Evolutionary conservation across 2,329 filamentous ascomycete genomes (phyloP), one percentile per base, ranked within the genome.

Genomic region (Trichoderma polysporum): DNA sequence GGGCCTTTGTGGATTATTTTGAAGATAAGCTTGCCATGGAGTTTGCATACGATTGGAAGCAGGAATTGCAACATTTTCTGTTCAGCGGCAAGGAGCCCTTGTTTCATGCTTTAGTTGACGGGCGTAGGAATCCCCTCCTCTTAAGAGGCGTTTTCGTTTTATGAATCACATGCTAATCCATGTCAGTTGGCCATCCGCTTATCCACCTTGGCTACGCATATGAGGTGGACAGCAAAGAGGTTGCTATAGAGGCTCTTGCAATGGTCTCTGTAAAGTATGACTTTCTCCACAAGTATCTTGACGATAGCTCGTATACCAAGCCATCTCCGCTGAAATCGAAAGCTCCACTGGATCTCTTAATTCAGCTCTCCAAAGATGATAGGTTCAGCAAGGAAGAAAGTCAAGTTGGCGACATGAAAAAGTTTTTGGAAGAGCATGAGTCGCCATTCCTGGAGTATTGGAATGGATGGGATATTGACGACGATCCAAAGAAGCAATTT

Each of bases 191-290:
- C 19, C 92, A 97, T 73, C 92, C 94, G 1, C 82, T 98, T n/a
- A 95, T 98, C 67, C 95, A 98, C 74, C 85, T 99, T 2, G 94
- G 89, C n/a, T 97, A 97, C 76, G 95, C 93, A 10, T 94, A 91
- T 75, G 94, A 99, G 80, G 84, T 98, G 73, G 87, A 91, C 69
- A 95, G 87, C 72, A 91, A 90, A 67, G 94, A 96, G 70, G 77
- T 98, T 22, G 94, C 90, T 56, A 95, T 97, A 79, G 95, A 99
- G 81, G 91, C 93, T 0, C 84, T 99, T 0, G 88, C 87, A 0
- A 83, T 97, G 69, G 83, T 89, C 0, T 82, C 85, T 9, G 79
- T 82, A 1, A 81, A 86, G 72, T 86, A 90, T 77, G 81, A 85
- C 75, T 86, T 82, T 74, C 76, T 90, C 33, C 86, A 89, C 77